Evolutionary conservation across 352 stramenopile species (phyloP).

Genomic region (Phytopythium oedochilum): DNA sequence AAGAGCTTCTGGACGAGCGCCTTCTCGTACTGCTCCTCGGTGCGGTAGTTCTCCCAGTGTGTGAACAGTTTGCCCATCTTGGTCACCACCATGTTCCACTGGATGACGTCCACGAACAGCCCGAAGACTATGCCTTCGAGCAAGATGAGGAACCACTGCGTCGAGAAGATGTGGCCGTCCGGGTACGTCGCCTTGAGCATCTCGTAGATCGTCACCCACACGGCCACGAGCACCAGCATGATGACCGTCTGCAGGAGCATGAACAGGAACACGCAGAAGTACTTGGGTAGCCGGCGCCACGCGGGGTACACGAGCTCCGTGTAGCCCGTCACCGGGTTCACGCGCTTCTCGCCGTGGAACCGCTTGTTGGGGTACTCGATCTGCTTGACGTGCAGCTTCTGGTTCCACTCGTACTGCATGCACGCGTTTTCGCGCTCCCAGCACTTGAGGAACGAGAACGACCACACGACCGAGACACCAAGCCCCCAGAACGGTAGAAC

Average conservation of each 20-base stretch:
- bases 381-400: conserved; percentile 75
- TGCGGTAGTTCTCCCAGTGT: conserved; percentile 87
- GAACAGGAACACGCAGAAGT: conserved; percentile 72
- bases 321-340: conserved; percentile 75
- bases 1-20: conserved; percentile 83
- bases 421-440: conserved; percentile 76
- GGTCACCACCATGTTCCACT: conserved; percentile 90
- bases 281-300: conserved; percentile 71
- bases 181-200: conserved; percentile 83
- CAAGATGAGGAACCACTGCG: conserved; percentile 81
- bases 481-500: conserved; percentile 80
- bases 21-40: conserved; percentile 81
- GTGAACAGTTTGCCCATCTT: conserved; percentile 82
- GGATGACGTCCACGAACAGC: conserved; percentile 85
- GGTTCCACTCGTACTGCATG: conserved; percentile 82
- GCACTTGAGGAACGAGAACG: conserved; percentile 78
- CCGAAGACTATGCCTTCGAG: conserved; percentile 81
- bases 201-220: conserved; percentile 87
- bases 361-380: conserved; percentile 84
- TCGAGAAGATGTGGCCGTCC: conserved; percentile 72
- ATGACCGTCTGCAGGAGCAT: conserved; percentile 82
- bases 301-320: conserved; percentile 60
- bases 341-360: conserved; percentile 57
- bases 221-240: conserved; percentile 82
- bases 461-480: conserved; percentile 75